phyloP scores from a whole-genome alignment of 2,329 filamentous ascomycete species.

The Phyllosticta citribraziliensis region DNA sequence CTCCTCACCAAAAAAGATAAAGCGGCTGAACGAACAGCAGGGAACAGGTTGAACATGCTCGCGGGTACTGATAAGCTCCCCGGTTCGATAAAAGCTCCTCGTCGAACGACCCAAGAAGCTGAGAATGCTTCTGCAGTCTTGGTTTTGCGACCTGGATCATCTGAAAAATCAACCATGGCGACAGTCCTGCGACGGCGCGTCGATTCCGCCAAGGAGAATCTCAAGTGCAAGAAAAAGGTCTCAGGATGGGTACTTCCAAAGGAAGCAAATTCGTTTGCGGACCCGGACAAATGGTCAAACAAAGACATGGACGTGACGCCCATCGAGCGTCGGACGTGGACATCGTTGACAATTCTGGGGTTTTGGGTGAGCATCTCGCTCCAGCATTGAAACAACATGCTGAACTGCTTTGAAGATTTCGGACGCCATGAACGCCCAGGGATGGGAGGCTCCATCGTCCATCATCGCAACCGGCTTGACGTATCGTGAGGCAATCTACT shows the following conservation, averaged over 20 bases:
- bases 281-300: conserved; percentile 17
- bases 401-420: neutral
- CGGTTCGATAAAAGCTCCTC: neutral
- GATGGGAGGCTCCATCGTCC: conserved; percentile 36
- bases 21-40: neutral
- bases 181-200: conserved; percentile 19
- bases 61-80: neutral
- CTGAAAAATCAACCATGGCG: conserved; percentile 11
- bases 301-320: conserved; percentile 36
- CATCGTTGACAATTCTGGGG: conserved; percentile 30
- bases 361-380: conserved; percentile 39
- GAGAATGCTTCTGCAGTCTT: neutral
- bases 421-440: neutral
- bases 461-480: conserved; percentile 39
- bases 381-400: neutral
- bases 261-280: conserved; percentile 31
- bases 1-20: neutral
- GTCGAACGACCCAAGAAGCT: neutral
- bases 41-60: neutral
- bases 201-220: conserved; percentile 20
- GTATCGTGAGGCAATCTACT: conserved; percentile 28
- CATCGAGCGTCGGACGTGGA: conserved; percentile 37
- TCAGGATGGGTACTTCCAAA: conserved; percentile 34
- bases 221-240: conserved; percentile 25
- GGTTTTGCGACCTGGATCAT: neutral